These are phyloP conservation scores for Microcera coccophila DNA, from an alignment of 2,329 filamentous ascomycete species.

Conservation along the genomic window DNA sequence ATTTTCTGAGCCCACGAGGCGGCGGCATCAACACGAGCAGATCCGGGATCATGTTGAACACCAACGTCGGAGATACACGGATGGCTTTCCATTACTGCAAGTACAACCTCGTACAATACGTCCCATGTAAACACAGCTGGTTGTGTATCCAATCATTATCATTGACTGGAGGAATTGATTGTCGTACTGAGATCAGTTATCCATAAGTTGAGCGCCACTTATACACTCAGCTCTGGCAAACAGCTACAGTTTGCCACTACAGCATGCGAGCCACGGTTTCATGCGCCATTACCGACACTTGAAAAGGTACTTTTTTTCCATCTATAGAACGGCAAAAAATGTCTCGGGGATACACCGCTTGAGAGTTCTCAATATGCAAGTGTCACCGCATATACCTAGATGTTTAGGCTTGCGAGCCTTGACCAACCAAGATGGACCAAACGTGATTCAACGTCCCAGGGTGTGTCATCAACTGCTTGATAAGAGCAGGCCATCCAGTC, in stretches of 20 bases:
- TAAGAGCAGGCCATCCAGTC: no score
- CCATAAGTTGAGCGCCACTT: background rate
- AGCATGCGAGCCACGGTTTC: constrained; percentile 1
- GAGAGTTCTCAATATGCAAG: background rate
- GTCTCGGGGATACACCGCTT: background rate
- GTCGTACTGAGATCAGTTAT: background rate
- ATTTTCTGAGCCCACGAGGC: no score
- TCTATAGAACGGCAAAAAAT: constrained; percentile 1
- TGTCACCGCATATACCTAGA: background rate
- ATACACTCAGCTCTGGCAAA: constrained; percentile 2
- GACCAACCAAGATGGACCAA: no score
- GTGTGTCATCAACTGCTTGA: background rate
- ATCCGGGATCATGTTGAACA: no score
- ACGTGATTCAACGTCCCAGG: background rate
- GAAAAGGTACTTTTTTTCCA: background rate
- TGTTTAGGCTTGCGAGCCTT: background rate
- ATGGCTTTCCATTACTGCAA: no score
- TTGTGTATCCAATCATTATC: background rate
- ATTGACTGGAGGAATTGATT: background rate
- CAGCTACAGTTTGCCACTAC: background rate
- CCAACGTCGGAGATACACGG: no score
- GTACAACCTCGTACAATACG: no score
- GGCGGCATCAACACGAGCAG: no score
- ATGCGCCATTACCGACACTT: background rate
- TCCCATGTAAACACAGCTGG: no score